Evolutionary conservation across 345 rosid species (phyloP).

Genomic region (Mallotus nudiflorus): DNA sequence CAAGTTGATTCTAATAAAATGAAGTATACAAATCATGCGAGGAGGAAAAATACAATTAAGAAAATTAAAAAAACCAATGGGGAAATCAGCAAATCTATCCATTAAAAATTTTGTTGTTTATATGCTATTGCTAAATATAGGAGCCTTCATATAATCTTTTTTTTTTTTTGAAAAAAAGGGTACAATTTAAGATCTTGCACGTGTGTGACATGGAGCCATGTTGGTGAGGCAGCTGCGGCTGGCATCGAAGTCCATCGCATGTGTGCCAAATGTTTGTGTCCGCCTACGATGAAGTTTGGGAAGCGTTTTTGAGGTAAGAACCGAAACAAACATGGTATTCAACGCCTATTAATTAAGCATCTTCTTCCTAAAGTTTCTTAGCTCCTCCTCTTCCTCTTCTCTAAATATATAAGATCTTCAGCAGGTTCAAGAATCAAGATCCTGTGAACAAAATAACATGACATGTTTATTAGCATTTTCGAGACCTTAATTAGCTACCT

Average conservation of each 20-base stretch:
- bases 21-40: too few species aligned
- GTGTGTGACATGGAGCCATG: not conserved
- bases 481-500: not conserved
- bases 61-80: too few species aligned
- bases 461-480: not conserved
- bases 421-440: not conserved
- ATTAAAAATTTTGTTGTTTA: too few species aligned
- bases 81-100: too few species aligned
- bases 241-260: conserved; percentile 8
- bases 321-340: conserved; percentile 11
- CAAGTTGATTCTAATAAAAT: too few species aligned
- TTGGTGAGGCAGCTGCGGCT: not conserved
- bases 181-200: not conserved
- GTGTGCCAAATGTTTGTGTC: conserved; percentile 14
- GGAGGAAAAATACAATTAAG: too few species aligned
- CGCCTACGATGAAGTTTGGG: not conserved
- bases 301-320: not conserved
- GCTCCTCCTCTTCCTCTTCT: not conserved
- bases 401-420: too few species aligned
- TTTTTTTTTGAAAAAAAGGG: too few species aligned
- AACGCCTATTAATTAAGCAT: not conserved
- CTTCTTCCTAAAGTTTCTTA: not conserved
- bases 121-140: too few species aligned
- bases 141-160: too few species aligned
- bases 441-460: not conserved